Evolutionary conservation across 2,329 filamentous ascomycete genomes (phyloP).

Genomic region (Intubia oerlemansii): DNA sequence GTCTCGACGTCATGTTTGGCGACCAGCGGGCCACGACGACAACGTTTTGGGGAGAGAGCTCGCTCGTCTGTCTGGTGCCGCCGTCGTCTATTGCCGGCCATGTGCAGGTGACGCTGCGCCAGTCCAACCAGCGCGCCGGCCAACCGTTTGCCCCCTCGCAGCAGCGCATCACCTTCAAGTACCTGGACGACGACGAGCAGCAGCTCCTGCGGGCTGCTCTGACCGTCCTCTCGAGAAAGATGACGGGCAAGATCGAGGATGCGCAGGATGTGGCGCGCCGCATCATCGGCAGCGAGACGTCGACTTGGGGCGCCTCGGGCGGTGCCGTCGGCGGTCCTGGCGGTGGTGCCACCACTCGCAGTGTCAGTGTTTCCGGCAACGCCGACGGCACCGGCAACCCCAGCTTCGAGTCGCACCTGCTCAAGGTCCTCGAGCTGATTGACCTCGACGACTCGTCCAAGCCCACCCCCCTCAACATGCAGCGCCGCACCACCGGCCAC

Average conservation of each 20-base stretch:
- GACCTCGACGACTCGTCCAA: slow-evolving; percentile 56
- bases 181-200: slow-evolving; percentile 49
- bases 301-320: slow-evolving; percentile 21
- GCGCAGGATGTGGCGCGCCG: slow-evolving; percentile 38
- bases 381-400: slow-evolving; percentile 16
- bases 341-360: no score
- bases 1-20: slow-evolving; percentile 69
- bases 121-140: slow-evolving; percentile 16
- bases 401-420: slow-evolving; percentile 44
- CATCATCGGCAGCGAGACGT: slow-evolving; percentile 28
- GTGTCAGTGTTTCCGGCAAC: slow-evolving; percentile 15
- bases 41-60: slow-evolving; percentile 60
- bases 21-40: slow-evolving; percentile 42
- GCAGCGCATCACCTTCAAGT: slow-evolving; percentile 39
- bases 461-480: slow-evolving; percentile 44
- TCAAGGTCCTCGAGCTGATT: slow-evolving; percentile 58
- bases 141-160: slow-evolving; percentile 17
- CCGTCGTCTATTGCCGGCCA: slow-evolving; percentile 44
- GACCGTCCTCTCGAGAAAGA: slow-evolving; percentile 35
- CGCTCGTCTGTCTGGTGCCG: slow-evolving; percentile 60
- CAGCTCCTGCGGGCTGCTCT: slow-evolving; percentile 47
- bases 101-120: slow-evolving; percentile 50
- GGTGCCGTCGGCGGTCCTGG: slow-evolving; percentile 7
- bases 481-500: slow-evolving; percentile 41
- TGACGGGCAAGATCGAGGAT: slow-evolving; percentile 40